phyloP scores from a whole-genome alignment of 257 asterid species.

The Craterostigma plantagineum region DNA sequence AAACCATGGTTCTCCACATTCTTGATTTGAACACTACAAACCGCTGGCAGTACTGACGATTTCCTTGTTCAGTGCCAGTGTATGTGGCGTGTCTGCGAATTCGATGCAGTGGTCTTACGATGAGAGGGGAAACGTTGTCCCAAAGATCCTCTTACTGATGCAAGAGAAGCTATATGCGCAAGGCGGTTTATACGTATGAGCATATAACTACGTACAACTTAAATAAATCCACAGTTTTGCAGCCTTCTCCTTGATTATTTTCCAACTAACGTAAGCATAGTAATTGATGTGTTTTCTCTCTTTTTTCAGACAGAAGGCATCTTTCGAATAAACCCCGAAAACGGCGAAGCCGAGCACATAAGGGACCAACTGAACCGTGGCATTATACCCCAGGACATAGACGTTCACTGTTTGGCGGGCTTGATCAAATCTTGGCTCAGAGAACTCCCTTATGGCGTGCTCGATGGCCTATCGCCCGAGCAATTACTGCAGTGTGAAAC shows the following conservation, averaged over 20 bases:
- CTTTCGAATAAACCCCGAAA: conserved; percentile 87
- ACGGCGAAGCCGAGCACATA: conserved; percentile 54
- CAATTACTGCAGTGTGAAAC: conserved; percentile 45
- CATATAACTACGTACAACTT: too few species aligned
- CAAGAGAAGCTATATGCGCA: conserved; percentile 52
- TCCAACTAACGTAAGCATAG: conserved; percentile 4
- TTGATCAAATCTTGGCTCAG: conserved; percentile 86
- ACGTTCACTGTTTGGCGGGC: conserved; percentile 77
- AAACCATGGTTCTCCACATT: neutral
- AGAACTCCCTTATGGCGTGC: conserved; percentile 71
- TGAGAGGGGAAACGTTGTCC: conserved; percentile 70
- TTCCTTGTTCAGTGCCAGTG: conserved; percentile 36
- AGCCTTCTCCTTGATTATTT: conserved; percentile 1
- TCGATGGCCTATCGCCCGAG: conserved; percentile 70
- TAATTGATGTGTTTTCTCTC: too few species aligned
- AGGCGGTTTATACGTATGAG: conserved; percentile 53
- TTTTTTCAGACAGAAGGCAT: conserved; percentile 94
- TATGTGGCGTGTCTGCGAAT: conserved; percentile 82
- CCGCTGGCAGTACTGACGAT: conserved; percentile 5
- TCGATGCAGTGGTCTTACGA: conserved; percentile 83
- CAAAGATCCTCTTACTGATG: conserved; percentile 65
- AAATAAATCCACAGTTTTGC: neutral
- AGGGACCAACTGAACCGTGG: conserved; percentile 70
- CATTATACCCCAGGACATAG: conserved; percentile 55
- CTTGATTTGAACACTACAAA: neutral